These are phyloP conservation scores for Nannizzia gypsea DNA, from an alignment of 2,329 filamentous ascomycete genomes.

Conservation along the genomic window DNA sequence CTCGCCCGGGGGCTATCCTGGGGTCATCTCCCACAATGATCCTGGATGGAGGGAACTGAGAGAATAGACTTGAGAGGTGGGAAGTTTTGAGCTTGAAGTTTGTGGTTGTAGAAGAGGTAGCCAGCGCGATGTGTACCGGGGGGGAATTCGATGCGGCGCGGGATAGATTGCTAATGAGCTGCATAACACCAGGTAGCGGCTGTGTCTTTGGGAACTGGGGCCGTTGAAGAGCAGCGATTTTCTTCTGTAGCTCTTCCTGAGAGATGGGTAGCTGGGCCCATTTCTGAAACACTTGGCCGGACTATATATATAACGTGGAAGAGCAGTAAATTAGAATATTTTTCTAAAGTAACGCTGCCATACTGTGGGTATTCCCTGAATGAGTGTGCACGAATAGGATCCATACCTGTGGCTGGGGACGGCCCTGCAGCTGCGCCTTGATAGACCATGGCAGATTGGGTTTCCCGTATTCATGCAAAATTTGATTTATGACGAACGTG, in stretches of 20 bases:
- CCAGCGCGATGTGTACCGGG: conserved; percentile 68
- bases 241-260: conserved; percentile 51
- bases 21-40: conserved; percentile 76
- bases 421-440: conserved; percentile 74
- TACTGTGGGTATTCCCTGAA: too few species aligned
- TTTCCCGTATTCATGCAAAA: conserved; percentile 63
- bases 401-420: conserved; percentile 44
- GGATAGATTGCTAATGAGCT: conserved; percentile 45
- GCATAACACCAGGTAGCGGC: conserved; percentile 65
- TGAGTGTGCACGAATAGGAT: not conserved
- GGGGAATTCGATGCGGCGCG: conserved; percentile 26
- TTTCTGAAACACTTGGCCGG: conserved; percentile 53
- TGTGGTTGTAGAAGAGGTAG: conserved; percentile 59
- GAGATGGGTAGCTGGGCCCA: conserved; percentile 81
- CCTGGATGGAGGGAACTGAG: conserved; percentile 53
- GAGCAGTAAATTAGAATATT: not conserved
- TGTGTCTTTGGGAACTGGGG: conserved; percentile 61
- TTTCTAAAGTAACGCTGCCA: too few species aligned
- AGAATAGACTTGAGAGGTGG: conserved; percentile 42
- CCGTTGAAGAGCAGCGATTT: conserved; percentile 53
- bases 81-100: conserved; percentile 70
- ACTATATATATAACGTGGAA: conserved; percentile 24
- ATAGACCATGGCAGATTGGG: conserved; percentile 79
- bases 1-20: conserved; percentile 64
- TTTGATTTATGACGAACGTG: conserved; percentile 67